Base-by-base conservation (phyloP, 2,329 filamentous ascomycete genomes). In the Calonectria pseudoturangicola region DNA sequence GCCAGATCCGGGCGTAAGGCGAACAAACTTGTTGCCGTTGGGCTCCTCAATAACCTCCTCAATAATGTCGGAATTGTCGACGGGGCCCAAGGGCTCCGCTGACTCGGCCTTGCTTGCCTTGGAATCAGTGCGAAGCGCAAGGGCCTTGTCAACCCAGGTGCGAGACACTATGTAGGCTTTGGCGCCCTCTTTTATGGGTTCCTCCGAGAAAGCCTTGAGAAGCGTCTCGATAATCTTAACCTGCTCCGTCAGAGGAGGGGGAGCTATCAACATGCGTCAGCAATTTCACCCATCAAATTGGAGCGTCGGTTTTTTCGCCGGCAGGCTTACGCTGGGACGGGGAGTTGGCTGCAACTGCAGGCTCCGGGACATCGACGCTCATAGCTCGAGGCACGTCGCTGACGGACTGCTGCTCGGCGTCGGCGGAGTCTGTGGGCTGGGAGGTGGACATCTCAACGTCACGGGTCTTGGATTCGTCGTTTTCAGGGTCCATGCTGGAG, bases 1-100 rank as follows among this genome's bases (percentile, higher is more conserved):
- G 56, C 92, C 88, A 56, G 92, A 85, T 18, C 93, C 94, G 2
- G 90, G 90, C 76, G 92, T 93, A 54, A 98, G 88, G 3, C 94
- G 92, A 39, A 96, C 90, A 79, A 95, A 98, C 18, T 89, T 86
- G 16, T 85, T 84, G 54, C 85, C 86, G 21, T 82, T 82, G 12
- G 87, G 84, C 71, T 91, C 89, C 63, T 83, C 84, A 70, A 92
- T 86, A 43, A 89, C 87, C 74, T 92, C 89, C 72, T 92, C 87
- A 65, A 96, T 91, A 73, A 98, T 92, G 80, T 96, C 93, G 0
- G 93, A 92, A 81, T 98, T 98, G 86, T 98, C 95, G 39, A 98
- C 90, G 0, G 94, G 94, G 1, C 95, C 95, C 69, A 97, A 89
- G 9, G 85, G 78, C 5, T 91, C 89, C 13, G 87, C 81, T n/a